Conservation (phyloP, 441 rosid genomes). For the Erysimum cheiri region DNA sequence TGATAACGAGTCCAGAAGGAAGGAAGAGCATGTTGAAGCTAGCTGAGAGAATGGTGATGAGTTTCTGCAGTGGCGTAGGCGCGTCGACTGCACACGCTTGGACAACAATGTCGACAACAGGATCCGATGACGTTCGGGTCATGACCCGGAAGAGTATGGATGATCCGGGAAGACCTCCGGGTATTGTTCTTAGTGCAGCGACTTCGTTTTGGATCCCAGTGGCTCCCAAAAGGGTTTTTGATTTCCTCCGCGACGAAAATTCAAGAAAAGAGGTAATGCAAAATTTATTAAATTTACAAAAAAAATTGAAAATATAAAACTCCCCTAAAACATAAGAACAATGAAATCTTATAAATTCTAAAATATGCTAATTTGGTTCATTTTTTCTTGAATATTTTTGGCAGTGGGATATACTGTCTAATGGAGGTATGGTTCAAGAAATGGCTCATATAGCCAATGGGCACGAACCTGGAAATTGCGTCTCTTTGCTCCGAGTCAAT, state of each 20-base stretch:
- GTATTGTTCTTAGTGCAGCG: slow-evolving; percentile 72
- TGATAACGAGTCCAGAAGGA: slow-evolving; percentile 85
- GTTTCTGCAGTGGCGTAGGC: slow-evolving; percentile 91
- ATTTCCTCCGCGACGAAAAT: slow-evolving; percentile 68
- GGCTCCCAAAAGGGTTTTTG: slow-evolving; percentile 61
- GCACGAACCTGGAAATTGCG: slow-evolving; percentile 89
- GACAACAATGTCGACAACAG: slow-evolving; percentile 88
- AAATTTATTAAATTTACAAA: no score
- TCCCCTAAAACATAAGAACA: no score
- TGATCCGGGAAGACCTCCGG: slow-evolving; percentile 83
- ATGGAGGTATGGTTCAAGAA: slow-evolving; percentile 94
- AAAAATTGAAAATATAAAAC: no score
- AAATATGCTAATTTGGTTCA: neutral
- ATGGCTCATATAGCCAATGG: slow-evolving; percentile 99
- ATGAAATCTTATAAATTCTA: neutral
- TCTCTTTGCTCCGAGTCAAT: slow-evolving; percentile 87
- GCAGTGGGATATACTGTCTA: slow-evolving; percentile 99
- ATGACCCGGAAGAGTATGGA: slow-evolving; percentile 95
- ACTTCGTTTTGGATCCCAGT: slow-evolving; percentile 76
- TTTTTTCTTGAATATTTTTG: neutral
- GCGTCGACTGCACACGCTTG: slow-evolving; percentile 94
- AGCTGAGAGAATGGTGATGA: slow-evolving; percentile 94
- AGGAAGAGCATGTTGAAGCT: slow-evolving; percentile 94
- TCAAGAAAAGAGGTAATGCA: slow-evolving; percentile 61
- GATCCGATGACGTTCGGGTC: slow-evolving; percentile 89